These are phyloP conservation scores for Xylaria sp. DNA, from an alignment of 2,329 filamentous ascomycete genomes.

Conservation along the genomic window DNA sequence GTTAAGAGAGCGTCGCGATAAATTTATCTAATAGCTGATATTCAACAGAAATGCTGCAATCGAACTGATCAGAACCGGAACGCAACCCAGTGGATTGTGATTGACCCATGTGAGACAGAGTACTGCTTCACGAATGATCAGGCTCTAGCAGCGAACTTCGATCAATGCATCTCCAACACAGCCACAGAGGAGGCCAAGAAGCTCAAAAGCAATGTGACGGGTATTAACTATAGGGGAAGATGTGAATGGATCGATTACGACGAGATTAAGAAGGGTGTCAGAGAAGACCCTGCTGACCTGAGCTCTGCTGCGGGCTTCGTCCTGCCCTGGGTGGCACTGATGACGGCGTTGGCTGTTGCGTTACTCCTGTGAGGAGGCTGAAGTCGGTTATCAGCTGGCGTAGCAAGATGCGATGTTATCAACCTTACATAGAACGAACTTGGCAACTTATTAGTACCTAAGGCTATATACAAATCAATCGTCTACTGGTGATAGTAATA, in stretches of 20 bases:
- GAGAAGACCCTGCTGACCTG: background rate
- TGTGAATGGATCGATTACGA: slow-evolving; percentile 1
- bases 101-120: background rate
- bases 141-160: background rate
- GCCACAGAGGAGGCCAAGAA: background rate
- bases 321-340: background rate
- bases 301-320: background rate
- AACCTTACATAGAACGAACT: no score
- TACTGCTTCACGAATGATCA: background rate
- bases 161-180: background rate
- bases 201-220: background rate
- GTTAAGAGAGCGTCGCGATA: background rate
- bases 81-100: background rate
- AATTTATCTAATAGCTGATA: background rate
- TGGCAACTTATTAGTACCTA: no score
- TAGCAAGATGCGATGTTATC: background rate
- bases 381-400: background rate
- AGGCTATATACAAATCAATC: no score
- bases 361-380: background rate
- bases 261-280: background rate
- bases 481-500: no score
- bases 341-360: background rate
- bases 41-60: background rate
- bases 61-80: background rate
- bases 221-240: background rate